Percentiles rank a stretch among this genome's conserved stretches.
Evolutionary conservation across 768 basidiomycete genomes (phyloP).

Genomic region (Termitomyces eurrhizus): DNA sequence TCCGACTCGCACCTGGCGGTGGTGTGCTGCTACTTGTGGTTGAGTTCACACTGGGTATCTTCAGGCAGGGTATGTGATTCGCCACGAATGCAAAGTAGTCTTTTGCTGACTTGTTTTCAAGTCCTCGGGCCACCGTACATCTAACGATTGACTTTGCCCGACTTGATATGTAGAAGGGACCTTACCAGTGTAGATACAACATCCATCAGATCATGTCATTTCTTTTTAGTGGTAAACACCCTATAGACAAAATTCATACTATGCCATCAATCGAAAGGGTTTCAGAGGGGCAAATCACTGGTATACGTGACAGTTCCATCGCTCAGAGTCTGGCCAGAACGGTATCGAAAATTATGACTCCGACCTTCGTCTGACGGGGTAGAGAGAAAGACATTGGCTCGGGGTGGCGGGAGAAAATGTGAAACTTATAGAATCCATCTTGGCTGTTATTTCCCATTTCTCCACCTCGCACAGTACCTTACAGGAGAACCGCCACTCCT

Average conservation of each 20-base stretch:
- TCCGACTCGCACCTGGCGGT: slow-evolving; percentile 92
- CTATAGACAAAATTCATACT: background rate
- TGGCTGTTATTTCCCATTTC: background rate
- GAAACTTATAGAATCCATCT: too few relatives aligned
- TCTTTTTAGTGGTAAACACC: background rate
- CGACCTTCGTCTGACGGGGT: background rate
- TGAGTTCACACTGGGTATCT: slow-evolving; percentile 75
- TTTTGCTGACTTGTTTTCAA: slow-evolving; percentile 13
- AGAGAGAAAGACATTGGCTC: too few relatives aligned
- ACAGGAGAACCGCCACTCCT: too few relatives aligned
- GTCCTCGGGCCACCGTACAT: slow-evolving; percentile 50
- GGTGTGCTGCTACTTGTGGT: slow-evolving; percentile 94
- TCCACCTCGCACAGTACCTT: background rate
- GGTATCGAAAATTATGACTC: background rate
- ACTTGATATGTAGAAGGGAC: background rate
- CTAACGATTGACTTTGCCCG: slow-evolving; percentile 14
- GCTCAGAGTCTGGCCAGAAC: background rate
- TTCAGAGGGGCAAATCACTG: background rate
- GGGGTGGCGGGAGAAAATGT: background rate
- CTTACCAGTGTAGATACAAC: background rate
- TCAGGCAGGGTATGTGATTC: slow-evolving; percentile 57
- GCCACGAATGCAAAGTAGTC: background rate
- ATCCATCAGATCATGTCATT: background rate
- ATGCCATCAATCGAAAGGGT: background rate
- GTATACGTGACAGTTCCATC: background rate